Evolutionary conservation across 2,329 filamentous ascomycete genomes (phyloP).

Genomic region (Fusarium sp.): DNA sequence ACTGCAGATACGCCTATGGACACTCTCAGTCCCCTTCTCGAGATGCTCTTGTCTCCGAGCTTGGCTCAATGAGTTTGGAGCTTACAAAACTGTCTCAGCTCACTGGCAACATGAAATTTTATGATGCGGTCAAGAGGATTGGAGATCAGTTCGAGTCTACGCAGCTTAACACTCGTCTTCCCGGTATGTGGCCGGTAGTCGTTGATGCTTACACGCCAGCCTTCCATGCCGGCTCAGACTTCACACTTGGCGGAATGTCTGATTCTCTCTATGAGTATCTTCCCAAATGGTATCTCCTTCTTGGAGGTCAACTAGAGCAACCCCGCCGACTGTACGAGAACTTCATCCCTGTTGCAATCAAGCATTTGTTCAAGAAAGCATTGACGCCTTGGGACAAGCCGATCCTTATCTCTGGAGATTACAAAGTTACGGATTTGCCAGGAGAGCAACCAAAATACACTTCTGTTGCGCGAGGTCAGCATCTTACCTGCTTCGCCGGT

Average conservation of each 20-base stretch:
- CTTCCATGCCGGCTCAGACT: conserved; percentile 57
- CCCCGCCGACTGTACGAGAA: conserved; percentile 53
- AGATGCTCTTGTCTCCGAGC: conserved; percentile 46
- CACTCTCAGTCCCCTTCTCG: conserved; percentile 42
- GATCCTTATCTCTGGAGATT: conserved; percentile 73
- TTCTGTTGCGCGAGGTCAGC: conserved; percentile 61
- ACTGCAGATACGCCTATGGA: conserved; percentile 43
- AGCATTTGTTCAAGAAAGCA: conserved; percentile 76
- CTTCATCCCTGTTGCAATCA: conserved; percentile 61
- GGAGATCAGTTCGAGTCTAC: conserved; percentile 65
- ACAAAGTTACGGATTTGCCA: conserved; percentile 50
- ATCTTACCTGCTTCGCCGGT: conserved; percentile 74
- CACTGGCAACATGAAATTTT: conserved; percentile 70
- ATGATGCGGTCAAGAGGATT: conserved; percentile 72
- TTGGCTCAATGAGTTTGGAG: conserved; percentile 70
- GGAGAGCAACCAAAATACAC: conserved; percentile 46
- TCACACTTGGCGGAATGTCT: conserved; percentile 68
- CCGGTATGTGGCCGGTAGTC: conserved; percentile 72
- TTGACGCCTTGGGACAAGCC: conserved; percentile 70
- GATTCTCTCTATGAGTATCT: conserved; percentile 76
- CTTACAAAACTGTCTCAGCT: conserved; percentile 75
- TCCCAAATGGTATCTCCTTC: conserved; percentile 73
- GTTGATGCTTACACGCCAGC: conserved; percentile 58
- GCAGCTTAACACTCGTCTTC: conserved; percentile 67
- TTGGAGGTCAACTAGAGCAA: conserved; percentile 66